phyloP scores from a whole-genome alignment of 306 rosid species.

The Corylus avellana region DNA sequence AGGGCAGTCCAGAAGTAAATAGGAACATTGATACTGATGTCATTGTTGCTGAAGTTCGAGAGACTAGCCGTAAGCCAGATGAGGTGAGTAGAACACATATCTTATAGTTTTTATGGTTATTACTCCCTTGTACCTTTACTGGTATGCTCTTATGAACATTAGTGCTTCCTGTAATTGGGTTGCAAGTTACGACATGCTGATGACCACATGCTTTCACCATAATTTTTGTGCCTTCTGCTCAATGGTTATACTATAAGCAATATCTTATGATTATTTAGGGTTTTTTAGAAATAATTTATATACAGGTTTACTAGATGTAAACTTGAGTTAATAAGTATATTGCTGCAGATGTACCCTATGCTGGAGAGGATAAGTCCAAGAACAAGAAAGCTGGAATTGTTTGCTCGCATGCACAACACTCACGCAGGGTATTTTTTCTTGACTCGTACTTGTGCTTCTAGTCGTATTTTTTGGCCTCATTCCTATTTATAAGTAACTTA shows the following conservation, averaged over 20 bases:
- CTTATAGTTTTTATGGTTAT: slow-evolving; percentile 16
- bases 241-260: too few species aligned
- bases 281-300: neutral
- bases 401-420: slow-evolving; percentile 99
- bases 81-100: slow-evolving; percentile 63
- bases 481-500: neutral
- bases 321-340: slow-evolving; percentile 22
- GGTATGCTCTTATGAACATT: neutral
- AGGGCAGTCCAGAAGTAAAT: slow-evolving; percentile 85
- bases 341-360: slow-evolving; percentile 87
- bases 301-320: slow-evolving; percentile 2
- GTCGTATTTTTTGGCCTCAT: neutral
- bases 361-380: slow-evolving; percentile 98
- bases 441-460: slow-evolving; percentile 1
- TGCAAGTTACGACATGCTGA: neutral
- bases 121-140: slow-evolving; percentile 1
- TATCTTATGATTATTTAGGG: neutral
- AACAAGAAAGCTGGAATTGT: slow-evolving; percentile 93
- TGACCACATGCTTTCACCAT: neutral
- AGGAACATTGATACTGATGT: slow-evolving; percentile 98
- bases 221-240: neutral
- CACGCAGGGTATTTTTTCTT: slow-evolving; percentile 81
- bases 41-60: slow-evolving; percentile 97
- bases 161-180: neutral
- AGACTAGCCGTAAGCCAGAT: slow-evolving; percentile 98